phyloP scores from a whole-genome alignment of 768 basidiomycete genomes.

The Mycena chlorophos region DNA sequence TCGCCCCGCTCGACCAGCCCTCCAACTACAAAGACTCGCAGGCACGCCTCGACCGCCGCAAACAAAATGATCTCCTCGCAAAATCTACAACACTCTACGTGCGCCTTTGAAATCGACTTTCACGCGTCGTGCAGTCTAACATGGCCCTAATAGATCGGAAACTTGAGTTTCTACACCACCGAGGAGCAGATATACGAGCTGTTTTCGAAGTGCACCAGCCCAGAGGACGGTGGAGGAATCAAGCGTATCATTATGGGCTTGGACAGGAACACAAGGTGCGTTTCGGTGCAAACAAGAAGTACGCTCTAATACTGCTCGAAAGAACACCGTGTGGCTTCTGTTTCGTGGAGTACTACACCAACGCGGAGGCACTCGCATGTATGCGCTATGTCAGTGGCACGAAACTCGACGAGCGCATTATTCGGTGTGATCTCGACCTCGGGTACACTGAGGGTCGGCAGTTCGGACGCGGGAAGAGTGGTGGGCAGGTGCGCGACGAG shows the following conservation, averaged over 20 bases:
- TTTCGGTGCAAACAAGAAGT: constrained; percentile 1
- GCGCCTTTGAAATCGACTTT: constrained; percentile 33
- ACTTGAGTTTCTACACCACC: constrained; percentile 91
- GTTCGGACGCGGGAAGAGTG: constrained; percentile 95
- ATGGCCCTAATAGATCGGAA: constrained; percentile 88
- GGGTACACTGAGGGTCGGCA: constrained; percentile 97
- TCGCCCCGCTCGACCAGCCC: constrained; percentile 83
- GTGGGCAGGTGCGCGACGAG: constrained; percentile 96
- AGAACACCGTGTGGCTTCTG: constrained; percentile 95
- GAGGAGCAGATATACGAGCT: constrained; percentile 96
- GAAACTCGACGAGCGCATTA: constrained; percentile 97
- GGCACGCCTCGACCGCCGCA: constrained; percentile 72
- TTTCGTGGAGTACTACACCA: constrained; percentile 95
- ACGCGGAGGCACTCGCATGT: constrained; percentile 87
- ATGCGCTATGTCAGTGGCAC: constrained; percentile 97
- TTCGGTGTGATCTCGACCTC: constrained; percentile 95
- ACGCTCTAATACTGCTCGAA: constrained; percentile 17
- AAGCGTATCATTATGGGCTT: constrained; percentile 96
- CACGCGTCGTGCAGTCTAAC: no score
- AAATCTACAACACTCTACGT: constrained; percentile 92
- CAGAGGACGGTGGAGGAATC: constrained; percentile 86
- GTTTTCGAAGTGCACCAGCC: constrained; percentile 85
- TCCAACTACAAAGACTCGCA: constrained; percentile 98
- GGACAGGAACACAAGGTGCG: constrained; percentile 82
- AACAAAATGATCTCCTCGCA: constrained; percentile 75